Conservation (phyloP, 208 protist genomes). For the Leishmania braziliensis region DNA sequence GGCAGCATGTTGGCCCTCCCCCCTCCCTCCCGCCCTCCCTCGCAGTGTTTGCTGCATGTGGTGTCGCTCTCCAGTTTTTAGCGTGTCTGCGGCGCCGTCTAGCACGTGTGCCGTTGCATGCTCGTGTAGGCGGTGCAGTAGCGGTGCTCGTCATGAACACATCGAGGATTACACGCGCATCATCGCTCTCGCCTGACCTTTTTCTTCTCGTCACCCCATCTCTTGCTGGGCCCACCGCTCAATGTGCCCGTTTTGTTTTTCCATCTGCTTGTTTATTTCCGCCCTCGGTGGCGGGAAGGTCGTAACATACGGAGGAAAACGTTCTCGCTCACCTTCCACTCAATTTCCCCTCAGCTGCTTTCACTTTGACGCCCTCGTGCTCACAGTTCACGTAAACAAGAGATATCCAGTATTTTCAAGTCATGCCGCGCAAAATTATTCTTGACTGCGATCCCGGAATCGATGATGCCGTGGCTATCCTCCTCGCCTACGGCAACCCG, state of each 20-base stretch:
- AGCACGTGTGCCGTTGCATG: neutral
- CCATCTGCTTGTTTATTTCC: neutral
- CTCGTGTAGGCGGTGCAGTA: neutral
- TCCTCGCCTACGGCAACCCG: constrained; percentile 65
- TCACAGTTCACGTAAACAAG: neutral
- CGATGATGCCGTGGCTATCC: constrained; percentile 83
- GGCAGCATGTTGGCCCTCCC: neutral
- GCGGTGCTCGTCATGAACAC: neutral
- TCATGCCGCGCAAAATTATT: constrained; percentile 66
- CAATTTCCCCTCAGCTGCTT: neutral
- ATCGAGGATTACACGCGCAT: neutral
- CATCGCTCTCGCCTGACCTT: neutral
- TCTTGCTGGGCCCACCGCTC: neutral
- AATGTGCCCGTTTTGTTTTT: neutral
- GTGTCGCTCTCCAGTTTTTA: neutral
- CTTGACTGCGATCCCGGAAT: constrained; percentile 89
- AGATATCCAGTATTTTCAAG: neutral
- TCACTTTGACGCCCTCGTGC: neutral
- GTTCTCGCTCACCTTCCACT: neutral
- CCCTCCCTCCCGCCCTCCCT: too few species aligned
- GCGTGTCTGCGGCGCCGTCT: too few species aligned
- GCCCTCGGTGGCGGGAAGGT: neutral
- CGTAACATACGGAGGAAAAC: neutral
- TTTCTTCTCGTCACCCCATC: neutral
- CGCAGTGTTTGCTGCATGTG: neutral